These are phyloP conservation scores for Rasamsonia emersonii DNA, from an alignment of 2,329 filamentous ascomycete species.

Conservation along the genomic window DNA sequence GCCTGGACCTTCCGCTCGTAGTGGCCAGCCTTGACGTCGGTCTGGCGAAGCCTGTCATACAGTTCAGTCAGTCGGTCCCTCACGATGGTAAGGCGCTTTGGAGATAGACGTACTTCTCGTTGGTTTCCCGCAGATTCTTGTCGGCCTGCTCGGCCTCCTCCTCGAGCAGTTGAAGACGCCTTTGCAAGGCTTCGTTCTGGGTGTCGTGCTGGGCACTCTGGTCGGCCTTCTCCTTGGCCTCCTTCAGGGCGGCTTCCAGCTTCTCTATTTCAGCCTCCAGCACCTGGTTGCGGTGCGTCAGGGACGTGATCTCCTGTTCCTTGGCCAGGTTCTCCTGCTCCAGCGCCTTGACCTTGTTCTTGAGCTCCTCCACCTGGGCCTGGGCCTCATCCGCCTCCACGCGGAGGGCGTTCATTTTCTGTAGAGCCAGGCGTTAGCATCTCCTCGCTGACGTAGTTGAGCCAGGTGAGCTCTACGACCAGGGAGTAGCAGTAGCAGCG, in stretches of 20 bases:
- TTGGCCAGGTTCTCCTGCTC: constrained; percentile 94
- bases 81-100: constrained; percentile 2
- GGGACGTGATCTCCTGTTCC: constrained; percentile 95
- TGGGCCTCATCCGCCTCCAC: constrained; percentile 82
- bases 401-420: constrained; percentile 96
- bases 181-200: constrained; percentile 84
- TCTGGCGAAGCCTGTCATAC: constrained; percentile 75
- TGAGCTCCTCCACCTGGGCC: constrained; percentile 76
- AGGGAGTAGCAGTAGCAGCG: no score
- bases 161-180: constrained; percentile 90
- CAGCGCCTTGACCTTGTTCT: constrained; percentile 75
- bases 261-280: constrained; percentile 90
- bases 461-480: neutral
- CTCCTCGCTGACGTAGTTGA: no score
- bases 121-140: constrained; percentile 91
- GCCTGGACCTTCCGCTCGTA: constrained; percentile 99
- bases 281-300: constrained; percentile 88
- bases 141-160: constrained; percentile 96
- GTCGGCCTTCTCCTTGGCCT: constrained; percentile 77
- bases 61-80: constrained; percentile 12
- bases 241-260: constrained; percentile 73
- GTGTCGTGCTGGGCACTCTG: constrained; percentile 74
- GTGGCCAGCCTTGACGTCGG: constrained; percentile 97
- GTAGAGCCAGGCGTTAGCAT: constrained; percentile 12
- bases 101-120: constrained; percentile 75